Conservation (phyloP, 148 eudicot genomes). For the Nepenthes gracilis region DNA sequence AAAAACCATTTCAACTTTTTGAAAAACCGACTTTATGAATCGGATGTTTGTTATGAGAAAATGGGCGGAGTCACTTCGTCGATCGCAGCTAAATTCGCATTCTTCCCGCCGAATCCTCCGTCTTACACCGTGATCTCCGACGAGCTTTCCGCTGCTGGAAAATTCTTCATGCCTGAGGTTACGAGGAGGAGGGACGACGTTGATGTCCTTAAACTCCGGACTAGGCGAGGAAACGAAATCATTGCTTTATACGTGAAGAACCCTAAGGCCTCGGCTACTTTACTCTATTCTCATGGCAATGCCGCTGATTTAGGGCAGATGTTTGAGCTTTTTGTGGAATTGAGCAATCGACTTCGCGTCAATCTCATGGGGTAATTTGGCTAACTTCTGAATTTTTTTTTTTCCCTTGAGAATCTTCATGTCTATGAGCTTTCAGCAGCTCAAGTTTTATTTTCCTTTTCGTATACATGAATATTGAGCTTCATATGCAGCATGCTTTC, state of each 20-base stretch:
- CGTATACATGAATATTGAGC: too few relatives aligned
- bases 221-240: slow-evolving; percentile 71
- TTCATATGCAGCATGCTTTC: too few relatives aligned
- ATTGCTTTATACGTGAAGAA: slow-evolving; percentile 57
- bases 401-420: too few relatives aligned
- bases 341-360: slow-evolving; percentile 70
- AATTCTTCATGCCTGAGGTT: slow-evolving; percentile 56
- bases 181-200: slow-evolving; percentile 41
- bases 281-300: slow-evolving; percentile 91
- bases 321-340: slow-evolving; percentile 83
- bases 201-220: slow-evolving; percentile 49
- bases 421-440: too few relatives aligned
- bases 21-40: slow-evolving; percentile 18
- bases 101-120: slow-evolving; percentile 86
- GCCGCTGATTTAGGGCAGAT: slow-evolving; percentile 98
- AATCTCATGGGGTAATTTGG: slow-evolving; percentile 70
- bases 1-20: too few relatives aligned
- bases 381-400: not conserved
- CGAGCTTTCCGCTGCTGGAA: slow-evolving; percentile 27
- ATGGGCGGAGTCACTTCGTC: slow-evolving; percentile 95
- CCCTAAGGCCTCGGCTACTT: slow-evolving; percentile 56
- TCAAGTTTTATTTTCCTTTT: too few relatives aligned
- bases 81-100: slow-evolving; percentile 94
- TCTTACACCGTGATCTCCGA: slow-evolving; percentile 70
- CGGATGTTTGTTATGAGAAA: slow-evolving; percentile 19